Percentiles rank a stretch among this genome's conserved stretches.
Conservation (phyloP, 352 stramenopile genomes). For the Paralagenidium karlingii region DNA sequence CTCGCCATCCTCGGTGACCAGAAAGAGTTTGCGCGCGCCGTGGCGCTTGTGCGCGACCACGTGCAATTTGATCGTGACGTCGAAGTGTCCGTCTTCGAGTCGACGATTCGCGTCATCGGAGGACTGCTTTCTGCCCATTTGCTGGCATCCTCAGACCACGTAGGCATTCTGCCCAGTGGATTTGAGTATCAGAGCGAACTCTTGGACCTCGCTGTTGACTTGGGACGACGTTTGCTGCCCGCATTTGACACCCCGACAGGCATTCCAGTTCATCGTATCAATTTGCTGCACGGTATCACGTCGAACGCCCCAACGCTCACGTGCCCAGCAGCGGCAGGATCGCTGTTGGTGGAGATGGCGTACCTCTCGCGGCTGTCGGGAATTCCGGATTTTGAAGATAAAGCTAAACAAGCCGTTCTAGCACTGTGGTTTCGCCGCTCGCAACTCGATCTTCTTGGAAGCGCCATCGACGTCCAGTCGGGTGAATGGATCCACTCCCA, state of each 20-base stretch:
- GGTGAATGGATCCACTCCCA: constrained; percentile 71
- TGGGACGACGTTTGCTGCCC: constrained; percentile 90
- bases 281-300: constrained; percentile 64
- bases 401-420: constrained; percentile 41
- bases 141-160: constrained; percentile 43
- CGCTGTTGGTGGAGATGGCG: constrained; percentile 94
- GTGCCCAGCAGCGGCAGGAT: constrained; percentile 92
- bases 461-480: constrained; percentile 87
- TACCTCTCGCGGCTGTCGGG: constrained; percentile 83
- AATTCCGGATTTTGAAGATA: constrained; percentile 42
- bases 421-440: constrained; percentile 70
- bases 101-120: constrained; percentile 87
- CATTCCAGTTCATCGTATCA: constrained; percentile 95
- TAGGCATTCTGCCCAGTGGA: constrained; percentile 26
- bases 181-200: constrained; percentile 90
- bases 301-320: constrained; percentile 81
- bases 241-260: constrained; percentile 94
- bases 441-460: constrained; percentile 88
- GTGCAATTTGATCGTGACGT: constrained; percentile 81
- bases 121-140: constrained; percentile 87
- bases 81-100: constrained; percentile 89
- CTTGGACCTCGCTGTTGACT: constrained; percentile 87
- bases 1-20: constrained; percentile 75
- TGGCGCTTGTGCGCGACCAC: constrained; percentile 39
- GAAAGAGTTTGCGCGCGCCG: constrained; percentile 55